Conservation (phyloP, 805 yeast genomes). For the Candida patagonica region DNA sequence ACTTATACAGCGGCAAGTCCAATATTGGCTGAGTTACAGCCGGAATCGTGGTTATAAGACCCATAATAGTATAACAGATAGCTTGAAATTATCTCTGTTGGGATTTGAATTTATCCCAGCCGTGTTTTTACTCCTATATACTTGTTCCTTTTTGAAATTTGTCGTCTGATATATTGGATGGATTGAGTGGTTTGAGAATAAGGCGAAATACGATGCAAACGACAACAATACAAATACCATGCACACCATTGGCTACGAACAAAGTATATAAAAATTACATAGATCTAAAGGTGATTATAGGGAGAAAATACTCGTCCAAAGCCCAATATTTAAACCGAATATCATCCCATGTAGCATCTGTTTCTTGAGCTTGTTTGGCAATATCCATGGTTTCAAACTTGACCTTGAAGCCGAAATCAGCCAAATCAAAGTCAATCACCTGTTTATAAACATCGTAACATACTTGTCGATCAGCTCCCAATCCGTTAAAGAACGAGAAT, state of each 20-base stretch:
- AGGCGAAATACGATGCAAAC: too few relatives aligned
- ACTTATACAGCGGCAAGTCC: slow-evolving; percentile 15
- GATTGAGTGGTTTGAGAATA: too few relatives aligned
- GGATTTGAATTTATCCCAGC: too few relatives aligned
- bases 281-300: slow-evolving; percentile 17
- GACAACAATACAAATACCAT: too few relatives aligned
- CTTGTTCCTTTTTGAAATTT: too few relatives aligned
- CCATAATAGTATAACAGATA: too few relatives aligned
- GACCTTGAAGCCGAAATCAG: slow-evolving; percentile 67
- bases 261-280: too few relatives aligned
- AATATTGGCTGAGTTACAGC: slow-evolving; percentile 4
- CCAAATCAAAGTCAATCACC: slow-evolving; percentile 70
- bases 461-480: slow-evolving; percentile 69
- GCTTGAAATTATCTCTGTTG: too few relatives aligned
- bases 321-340: slow-evolving; percentile 29
- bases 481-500: slow-evolving; percentile 87
- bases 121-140: too few relatives aligned
- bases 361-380: slow-evolving; percentile 28
- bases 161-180: too few relatives aligned
- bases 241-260: too few relatives aligned
- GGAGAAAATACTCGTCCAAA: slow-evolving; percentile 25
- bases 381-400: slow-evolving; percentile 34
- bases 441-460: slow-evolving; percentile 78
- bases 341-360: slow-evolving; percentile 27
- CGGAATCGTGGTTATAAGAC: too few relatives aligned